Evolutionary conservation across 768 basidiomycete genomes (phyloP).

Genomic region (Wakefieldia striispora): DNA sequence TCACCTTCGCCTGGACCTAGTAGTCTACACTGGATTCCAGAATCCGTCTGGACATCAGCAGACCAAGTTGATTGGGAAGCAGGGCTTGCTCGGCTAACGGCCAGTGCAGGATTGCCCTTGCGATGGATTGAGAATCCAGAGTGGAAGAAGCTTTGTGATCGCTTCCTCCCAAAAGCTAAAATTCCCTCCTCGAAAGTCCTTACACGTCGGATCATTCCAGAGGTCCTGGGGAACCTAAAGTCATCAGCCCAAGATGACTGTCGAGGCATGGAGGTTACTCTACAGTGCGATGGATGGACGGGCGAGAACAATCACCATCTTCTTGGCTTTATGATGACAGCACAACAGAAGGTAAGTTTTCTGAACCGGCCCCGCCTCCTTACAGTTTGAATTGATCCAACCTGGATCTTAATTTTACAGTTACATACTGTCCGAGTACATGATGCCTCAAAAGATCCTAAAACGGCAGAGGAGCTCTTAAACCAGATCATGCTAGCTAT

Average conservation of each 20-base stretch:
- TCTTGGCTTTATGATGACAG: constrained; percentile 34
- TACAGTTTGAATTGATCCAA: background rate
- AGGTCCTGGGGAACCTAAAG: background rate
- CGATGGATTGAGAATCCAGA: constrained; percentile 17
- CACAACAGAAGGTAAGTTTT: constrained; percentile 17
- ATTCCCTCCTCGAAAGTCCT: constrained; percentile 24
- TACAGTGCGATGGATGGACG: constrained; percentile 39
- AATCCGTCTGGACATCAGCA: constrained; percentile 23
- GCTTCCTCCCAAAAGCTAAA: constrained; percentile 31
- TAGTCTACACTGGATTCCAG: background rate
- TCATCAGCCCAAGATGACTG: background rate
- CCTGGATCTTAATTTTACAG: constrained; percentile 8
- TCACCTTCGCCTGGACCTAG: background rate
- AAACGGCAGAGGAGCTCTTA: constrained; percentile 33
- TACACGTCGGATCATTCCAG: constrained; percentile 23
- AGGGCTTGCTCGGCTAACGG: constrained; percentile 1
- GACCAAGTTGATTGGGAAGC: constrained; percentile 1
- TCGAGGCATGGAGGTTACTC: constrained; percentile 19
- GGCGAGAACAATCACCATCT: constrained; percentile 32
- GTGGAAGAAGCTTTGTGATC: constrained; percentile 28
- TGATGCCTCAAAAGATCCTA: constrained; percentile 32
- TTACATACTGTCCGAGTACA: constrained; percentile 30
- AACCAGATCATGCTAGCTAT: no score
- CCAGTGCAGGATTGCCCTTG: constrained; percentile 1
- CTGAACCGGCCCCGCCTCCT: no score